Conservation (phyloP, 352 stramenopile species). For the Phytophthora citrophthora region DNA sequence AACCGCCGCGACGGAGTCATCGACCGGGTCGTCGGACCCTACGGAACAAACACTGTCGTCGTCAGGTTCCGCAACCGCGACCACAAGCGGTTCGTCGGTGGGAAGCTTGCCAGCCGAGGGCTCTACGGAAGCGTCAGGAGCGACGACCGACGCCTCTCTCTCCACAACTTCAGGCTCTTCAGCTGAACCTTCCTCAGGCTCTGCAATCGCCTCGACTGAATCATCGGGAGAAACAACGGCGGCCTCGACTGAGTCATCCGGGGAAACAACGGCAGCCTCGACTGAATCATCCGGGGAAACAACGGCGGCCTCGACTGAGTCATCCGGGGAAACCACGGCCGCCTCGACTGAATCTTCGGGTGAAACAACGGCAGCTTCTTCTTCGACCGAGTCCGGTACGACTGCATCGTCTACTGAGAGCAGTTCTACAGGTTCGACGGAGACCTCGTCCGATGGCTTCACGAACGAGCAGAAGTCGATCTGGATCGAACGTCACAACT, state of each 20-base stretch:
- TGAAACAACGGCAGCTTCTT: no score
- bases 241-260: no score
- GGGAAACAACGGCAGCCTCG: neutral
- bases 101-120: neutral
- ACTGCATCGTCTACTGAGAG: slow-evolving; percentile 3
- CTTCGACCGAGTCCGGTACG: neutral
- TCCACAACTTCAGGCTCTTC: slow-evolving; percentile 1
- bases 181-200: slow-evolving; percentile 6
- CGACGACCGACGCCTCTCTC: slow-evolving; percentile 9
- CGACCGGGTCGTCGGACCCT: slow-evolving; percentile 11
- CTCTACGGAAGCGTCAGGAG: slow-evolving; percentile 6
- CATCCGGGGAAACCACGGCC: neutral
- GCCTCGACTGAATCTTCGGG: slow-evolving; percentile 5
- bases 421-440: slow-evolving; percentile 2
- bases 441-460: slow-evolving; percentile 33
- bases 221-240: slow-evolving; percentile 4
- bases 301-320: neutral
- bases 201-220: slow-evolving; percentile 8
- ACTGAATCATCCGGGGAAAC: slow-evolving; percentile 6
- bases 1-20: neutral
- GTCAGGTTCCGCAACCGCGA: slow-evolving; percentile 16
- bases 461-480: slow-evolving; percentile 56
- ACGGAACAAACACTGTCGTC: slow-evolving; percentile 14
- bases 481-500: slow-evolving; percentile 80
- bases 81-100: slow-evolving; percentile 11